A percentile compares a stretch with the other conserved stretches of the same genome.
Evolutionary conservation across 345 rosid genomes (phyloP).

Genomic region (Durio zibethinus): DNA sequence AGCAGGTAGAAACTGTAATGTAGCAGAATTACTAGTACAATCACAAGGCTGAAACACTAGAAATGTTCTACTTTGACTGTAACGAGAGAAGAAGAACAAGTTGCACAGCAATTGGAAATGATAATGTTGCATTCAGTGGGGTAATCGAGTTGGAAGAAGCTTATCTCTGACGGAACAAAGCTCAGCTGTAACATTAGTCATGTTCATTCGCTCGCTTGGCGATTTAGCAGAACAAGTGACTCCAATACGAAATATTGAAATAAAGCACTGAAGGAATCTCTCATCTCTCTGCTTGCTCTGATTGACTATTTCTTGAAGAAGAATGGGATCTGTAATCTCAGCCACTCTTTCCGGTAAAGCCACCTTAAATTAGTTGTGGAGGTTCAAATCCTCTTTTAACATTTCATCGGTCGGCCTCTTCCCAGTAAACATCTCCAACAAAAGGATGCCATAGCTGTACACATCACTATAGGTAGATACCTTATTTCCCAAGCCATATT

Average conservation of each 20-base stretch:
- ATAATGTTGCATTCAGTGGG: not conserved
- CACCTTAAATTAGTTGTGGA: slow-evolving; percentile 14
- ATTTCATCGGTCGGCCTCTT: slow-evolving; percentile 24
- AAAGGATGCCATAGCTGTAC: slow-evolving; percentile 32
- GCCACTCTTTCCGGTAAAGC: slow-evolving; percentile 16
- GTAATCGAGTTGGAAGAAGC: not conserved
- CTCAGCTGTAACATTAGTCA: not conserved
- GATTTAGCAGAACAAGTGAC: slow-evolving; percentile 20
- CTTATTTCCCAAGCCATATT: slow-evolving; percentile 30
- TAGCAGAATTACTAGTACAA: too few relatives aligned
- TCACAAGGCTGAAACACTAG: too few relatives aligned
- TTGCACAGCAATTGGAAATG: too few relatives aligned
- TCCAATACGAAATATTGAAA: slow-evolving; percentile 13
- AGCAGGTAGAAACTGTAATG: too few relatives aligned
- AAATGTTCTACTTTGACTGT: too few relatives aligned
- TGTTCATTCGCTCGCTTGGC: not conserved
- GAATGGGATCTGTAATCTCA: slow-evolving; percentile 16
- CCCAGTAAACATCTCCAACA: slow-evolving; percentile 33
- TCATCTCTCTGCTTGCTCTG: not conserved
- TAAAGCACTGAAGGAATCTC: slow-evolving; percentile 4
- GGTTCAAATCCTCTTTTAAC: slow-evolving; percentile 21
- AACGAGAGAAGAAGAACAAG: too few relatives aligned
- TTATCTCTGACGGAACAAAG: not conserved
- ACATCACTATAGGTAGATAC: slow-evolving; percentile 24
- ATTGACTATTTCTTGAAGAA: slow-evolving; percentile 4